Conservation (phyloP, 352 stramenopile genomes). For the Phytophthora palmivora region DNA sequence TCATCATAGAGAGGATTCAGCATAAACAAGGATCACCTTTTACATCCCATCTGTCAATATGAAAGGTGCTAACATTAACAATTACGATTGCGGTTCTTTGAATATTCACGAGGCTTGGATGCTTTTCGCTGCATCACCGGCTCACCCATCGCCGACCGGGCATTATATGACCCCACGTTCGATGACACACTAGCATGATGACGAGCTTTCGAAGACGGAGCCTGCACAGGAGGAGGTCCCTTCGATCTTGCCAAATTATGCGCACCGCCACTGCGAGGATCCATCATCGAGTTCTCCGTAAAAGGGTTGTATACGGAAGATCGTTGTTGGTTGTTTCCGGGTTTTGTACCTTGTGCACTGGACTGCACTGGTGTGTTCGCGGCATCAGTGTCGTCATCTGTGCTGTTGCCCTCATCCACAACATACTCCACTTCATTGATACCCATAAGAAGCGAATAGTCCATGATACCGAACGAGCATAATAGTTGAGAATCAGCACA, state of each 20-base stretch:
- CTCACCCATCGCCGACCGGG: conserved; percentile 21
- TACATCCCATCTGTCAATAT: no score
- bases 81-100: conserved; percentile 41
- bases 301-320: conserved; percentile 68
- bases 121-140: conserved; percentile 56
- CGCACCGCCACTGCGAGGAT: conserved; percentile 47
- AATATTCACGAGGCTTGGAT: conserved; percentile 54
- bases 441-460: conserved; percentile 92
- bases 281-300: conserved; percentile 71
- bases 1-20: no score
- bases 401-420: conserved; percentile 71
- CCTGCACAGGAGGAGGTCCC: conserved; percentile 30
- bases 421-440: conserved; percentile 91
- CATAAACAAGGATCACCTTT: no score
- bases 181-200: conserved; percentile 79
- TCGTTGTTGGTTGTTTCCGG: conserved; percentile 27
- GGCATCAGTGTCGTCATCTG: conserved; percentile 46
- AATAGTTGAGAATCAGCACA: conserved; percentile 85
- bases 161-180: conserved; percentile 34
- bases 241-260: conserved; percentile 41
- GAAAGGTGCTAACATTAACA: no score
- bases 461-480: conserved; percentile 92
- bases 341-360: conserved; percentile 12
- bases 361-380: conserved; percentile 29
- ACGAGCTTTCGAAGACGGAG: conserved; percentile 38